A percentile compares a stretch with the other conserved stretches of the same genome.
Conservation (phyloP, 148 eudicot species). For the Amaranthus palmeri region DNA sequence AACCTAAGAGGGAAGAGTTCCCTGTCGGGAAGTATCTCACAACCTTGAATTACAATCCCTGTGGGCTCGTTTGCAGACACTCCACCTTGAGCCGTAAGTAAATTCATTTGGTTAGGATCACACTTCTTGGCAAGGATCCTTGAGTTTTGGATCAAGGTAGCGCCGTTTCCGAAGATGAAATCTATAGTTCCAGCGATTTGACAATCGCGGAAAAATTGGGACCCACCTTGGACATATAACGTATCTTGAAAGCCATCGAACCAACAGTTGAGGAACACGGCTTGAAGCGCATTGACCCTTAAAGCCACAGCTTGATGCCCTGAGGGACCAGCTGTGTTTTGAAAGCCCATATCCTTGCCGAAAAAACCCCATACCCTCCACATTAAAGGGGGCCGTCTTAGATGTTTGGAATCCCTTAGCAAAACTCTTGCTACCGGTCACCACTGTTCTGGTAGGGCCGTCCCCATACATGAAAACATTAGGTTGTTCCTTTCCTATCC, state of each 20-base stretch:
- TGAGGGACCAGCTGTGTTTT: conserved; percentile 52
- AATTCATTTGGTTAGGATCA: conserved; percentile 26
- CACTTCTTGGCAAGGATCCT: conserved; percentile 33
- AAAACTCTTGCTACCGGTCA: conserved; percentile 39
- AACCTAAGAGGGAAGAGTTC: conserved; percentile 27
- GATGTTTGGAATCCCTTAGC: conserved; percentile 19
- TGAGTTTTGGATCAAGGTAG: conserved; percentile 38
- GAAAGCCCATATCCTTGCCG: conserved; percentile 41
- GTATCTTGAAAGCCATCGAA: conserved; percentile 63
- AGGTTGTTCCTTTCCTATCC: conserved; percentile 25
- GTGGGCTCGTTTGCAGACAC: conserved; percentile 15
- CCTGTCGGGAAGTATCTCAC: conserved; percentile 33
- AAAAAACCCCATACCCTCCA: conserved; percentile 37
- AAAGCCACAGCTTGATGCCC: conserved; percentile 64
- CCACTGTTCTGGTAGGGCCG: conserved; percentile 41
- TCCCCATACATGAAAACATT: conserved; percentile 55
- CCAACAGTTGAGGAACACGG: conserved; percentile 42
- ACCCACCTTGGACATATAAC: conserved; percentile 40
- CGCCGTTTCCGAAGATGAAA: conserved; percentile 54
- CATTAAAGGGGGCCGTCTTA: conserved; percentile 38
- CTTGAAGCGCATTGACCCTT: conserved; percentile 29
- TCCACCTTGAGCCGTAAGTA: conserved; percentile 51
- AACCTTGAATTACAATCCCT: conserved; percentile 45
- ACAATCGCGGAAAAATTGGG: conserved; percentile 59
- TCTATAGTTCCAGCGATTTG: conserved; percentile 55